These are phyloP conservation scores for Raffaelea deltoideospora DNA, from an alignment of 2,329 filamentous ascomycete genomes.

Conservation along the genomic window DNA sequence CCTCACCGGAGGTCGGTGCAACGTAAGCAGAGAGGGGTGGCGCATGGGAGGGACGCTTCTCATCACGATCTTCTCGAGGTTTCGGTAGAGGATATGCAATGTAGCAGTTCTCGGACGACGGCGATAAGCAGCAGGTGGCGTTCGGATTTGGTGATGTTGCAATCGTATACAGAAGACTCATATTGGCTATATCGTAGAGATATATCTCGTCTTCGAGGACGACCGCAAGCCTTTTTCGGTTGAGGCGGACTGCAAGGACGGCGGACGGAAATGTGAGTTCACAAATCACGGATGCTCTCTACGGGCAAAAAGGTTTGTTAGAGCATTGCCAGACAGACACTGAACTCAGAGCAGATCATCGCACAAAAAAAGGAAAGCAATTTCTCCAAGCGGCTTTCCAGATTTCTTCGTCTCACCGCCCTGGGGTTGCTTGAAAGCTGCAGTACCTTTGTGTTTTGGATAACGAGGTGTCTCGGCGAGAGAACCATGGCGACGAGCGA, in stretches of 20 bases:
- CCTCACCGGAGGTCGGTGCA: slow-evolving; percentile 75
- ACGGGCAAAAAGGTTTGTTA: not conserved
- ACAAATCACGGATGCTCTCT: slow-evolving; percentile 74
- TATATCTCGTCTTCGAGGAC: slow-evolving; percentile 94
- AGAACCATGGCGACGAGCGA: slow-evolving; percentile 88
- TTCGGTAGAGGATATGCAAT: slow-evolving; percentile 84
- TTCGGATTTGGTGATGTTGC: slow-evolving; percentile 85
- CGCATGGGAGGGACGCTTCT: slow-evolving; percentile 60
- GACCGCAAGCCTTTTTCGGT: slow-evolving; percentile 84
- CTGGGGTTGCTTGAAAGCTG: not conserved
- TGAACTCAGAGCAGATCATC: no score
- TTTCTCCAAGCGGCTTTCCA: no score
- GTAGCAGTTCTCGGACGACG: slow-evolving; percentile 90
- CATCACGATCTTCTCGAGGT: slow-evolving; percentile 43
- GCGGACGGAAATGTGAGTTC: slow-evolving; percentile 97
- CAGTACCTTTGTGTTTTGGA: slow-evolving; percentile 86
- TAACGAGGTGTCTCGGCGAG: slow-evolving; percentile 81
- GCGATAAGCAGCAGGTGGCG: slow-evolving; percentile 82
- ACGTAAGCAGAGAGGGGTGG: slow-evolving; percentile 68
- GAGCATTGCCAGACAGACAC: not conserved
- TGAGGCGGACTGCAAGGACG: slow-evolving; percentile 82
- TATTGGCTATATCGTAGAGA: slow-evolving; percentile 96
- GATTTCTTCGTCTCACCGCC: not conserved
- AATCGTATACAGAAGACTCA: slow-evolving; percentile 87
- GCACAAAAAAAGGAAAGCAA: no score